Base-by-base conservation (phyloP, 345 rosid genomes). In the Boechera divaricarpa region DNA sequence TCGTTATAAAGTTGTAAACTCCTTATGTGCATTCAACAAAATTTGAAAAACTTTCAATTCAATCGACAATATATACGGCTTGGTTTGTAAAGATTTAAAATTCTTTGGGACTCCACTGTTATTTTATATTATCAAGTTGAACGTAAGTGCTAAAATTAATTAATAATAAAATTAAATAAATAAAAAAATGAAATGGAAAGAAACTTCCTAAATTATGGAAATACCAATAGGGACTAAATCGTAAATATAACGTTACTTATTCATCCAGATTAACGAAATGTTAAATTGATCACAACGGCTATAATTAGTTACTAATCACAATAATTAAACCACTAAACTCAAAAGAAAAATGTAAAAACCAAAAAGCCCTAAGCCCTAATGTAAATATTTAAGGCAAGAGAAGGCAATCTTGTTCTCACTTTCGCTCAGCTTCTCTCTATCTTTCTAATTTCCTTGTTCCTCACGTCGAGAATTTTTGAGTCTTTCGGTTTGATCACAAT, bases 231-330 rank as follows among this genome's bases (percentile, higher is more conserved):
- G 29, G 29, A 51, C 56, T 21, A 8, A 51, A 51, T 21, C 13
- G 55, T 51, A 42, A 42, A 8, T 35, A 35, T 38, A 38, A 38
- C 10, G 29, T 28, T 28, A 28, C 24, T 21, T 21, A 21, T 21
- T 21, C 24, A 21, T 21, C 24, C 24, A 21, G 29, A 2, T 28
- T 28, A 28, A 28, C 29, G 29, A 52, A 52, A 26, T 1, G 58
- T 53, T 28, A 54, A 56, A 18, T 56, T 56, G 38, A 31, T 0
- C 62, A 31, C 62, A 57, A 15, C 62, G 62, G 62, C 62, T 31
- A 31, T 31, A 32, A 32, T 57, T 57, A 31, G 11, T 56, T 57
- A 4, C 39, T 56, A 56, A 56, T 6, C 18, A 56, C 38, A 56
- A 4, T 56, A 56, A n/a, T 56, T 32, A 57, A 36, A 60, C 47